Evolutionary conservation across 1,284 basidiomycete species (phyloP), one percentile per base, ranked within the genome.

Genomic region (Ustilago loliicola): DNA sequence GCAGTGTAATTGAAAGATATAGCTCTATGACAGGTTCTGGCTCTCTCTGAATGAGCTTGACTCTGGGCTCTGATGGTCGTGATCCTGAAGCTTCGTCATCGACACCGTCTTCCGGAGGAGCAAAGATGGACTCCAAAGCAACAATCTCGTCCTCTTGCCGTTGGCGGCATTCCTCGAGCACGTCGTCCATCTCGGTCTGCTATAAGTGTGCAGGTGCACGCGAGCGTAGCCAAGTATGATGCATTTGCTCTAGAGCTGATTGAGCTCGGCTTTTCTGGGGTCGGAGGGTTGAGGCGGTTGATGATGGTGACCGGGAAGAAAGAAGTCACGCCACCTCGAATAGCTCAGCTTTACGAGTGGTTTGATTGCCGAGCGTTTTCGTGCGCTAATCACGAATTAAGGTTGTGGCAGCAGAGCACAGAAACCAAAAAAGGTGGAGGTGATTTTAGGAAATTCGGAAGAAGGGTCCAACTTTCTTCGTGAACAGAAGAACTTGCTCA

Each of bases 71-170:
- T 13, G 32, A 27, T 13, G 65, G 70, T 17, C 53, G 38, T 5
- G 38, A 23, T 7, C 36, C 15, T 2, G 3, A 9, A 3, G 32
- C n/a, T 9, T 9, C n/a, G 4, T 27, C 10, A 3, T 48, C 32
- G 4, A 2, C 8, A 17, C 17, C 21, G 6, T 55, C 29, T 19
- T 69, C 48, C 1, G 57, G 15, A n/a, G 57, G 13, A 13, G 64
- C 55, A 53, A 74, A 78, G 67, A 78, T 78, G n/a, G 76, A 78
- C 32, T 78, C 61, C 53, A 78, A 67, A 15, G 76, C 76, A 2
- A 74, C 60, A 34, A 78, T 74, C 60, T 78, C 76, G 61, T 78
- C 76, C 11, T 68, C 61, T 57, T 78, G 76, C 59, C 72, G 64
- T 40, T 66, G 58, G 36, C 70, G 70, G 32, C 70, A 72, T 42